Percentiles rank a stretch among this genome's conserved stretches.
Conservation (phyloP, 106 monocot genomes). For the Hemerocallis citrina region DNA sequence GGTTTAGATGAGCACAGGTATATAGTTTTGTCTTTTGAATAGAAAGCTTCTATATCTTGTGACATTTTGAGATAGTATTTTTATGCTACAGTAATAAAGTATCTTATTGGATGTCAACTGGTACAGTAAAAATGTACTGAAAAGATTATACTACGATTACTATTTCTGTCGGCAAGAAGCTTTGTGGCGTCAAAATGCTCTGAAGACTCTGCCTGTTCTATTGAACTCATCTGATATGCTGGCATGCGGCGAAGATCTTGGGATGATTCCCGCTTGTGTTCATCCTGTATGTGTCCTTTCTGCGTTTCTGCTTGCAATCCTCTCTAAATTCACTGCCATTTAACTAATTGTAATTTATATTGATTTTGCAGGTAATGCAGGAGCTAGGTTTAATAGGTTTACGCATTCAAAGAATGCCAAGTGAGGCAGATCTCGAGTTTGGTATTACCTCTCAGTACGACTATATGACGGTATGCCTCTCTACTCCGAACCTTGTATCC, state of each 20-base stretch:
- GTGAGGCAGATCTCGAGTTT: slow-evolving; percentile 69
- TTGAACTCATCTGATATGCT: slow-evolving; percentile 93
- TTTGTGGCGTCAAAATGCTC: slow-evolving; percentile 89
- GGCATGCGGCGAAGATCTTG: slow-evolving; percentile 95
- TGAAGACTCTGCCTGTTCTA: slow-evolving; percentile 83
- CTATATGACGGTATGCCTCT: slow-evolving; percentile 73
- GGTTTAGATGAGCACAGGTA: slow-evolving; percentile 90
- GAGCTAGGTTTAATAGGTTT: slow-evolving; percentile 89
- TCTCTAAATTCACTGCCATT: not conserved
- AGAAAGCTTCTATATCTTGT: not conserved
- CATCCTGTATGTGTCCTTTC: slow-evolving; percentile 74
- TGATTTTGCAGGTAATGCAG: slow-evolving; percentile 66
- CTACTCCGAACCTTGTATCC: not conserved
- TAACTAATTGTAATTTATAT: not conserved
- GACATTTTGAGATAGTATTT: not conserved
- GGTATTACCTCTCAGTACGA: slow-evolving; percentile 77
- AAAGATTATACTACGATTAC: slow-evolving; percentile 85
- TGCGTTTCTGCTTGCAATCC: not conserved
- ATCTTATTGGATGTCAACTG: slow-evolving; percentile 5
- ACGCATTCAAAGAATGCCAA: slow-evolving; percentile 93
- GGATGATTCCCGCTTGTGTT: slow-evolving; percentile 81
- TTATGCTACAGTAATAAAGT: not conserved
- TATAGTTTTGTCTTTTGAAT: not conserved
- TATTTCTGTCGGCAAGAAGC: slow-evolving; percentile 91
- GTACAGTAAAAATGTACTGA: slow-evolving; percentile 76